Base-by-base conservation (phyloP, 2,329 filamentous ascomycete species). In the Sclerotinia subarctica region DNA sequence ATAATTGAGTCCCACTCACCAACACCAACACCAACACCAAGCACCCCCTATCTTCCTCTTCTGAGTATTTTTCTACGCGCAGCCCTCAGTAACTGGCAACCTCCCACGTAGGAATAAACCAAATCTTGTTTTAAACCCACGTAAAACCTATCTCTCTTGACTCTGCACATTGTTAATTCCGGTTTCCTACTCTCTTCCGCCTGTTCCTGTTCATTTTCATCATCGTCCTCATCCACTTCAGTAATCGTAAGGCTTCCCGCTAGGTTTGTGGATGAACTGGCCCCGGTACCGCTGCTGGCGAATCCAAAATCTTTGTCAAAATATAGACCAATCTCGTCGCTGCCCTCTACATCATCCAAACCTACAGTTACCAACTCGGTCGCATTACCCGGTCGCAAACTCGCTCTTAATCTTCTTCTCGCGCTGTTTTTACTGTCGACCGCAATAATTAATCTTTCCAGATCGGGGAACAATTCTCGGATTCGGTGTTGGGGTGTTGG, bases 361-460 rank as follows among this genome's bases (percentile, higher is more conserved):
- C 73, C 60, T 38, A 70, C 64, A 26, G 69, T 70, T 26, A 75
- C 64, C n/a, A 67, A 67, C 1, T 74, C 74, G 0, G 74, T 75
- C 52, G 75, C 73, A 60, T 74, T 72, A 2, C 75, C 75, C 4
- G 75, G 75, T 71, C 75, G 76, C 11, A 77, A 73, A 2, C 72
- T 74, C 17, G 74, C 75, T 6, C 75, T 69, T 44, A 77, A 74
- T 13, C 74, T 70, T 19, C 72, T 75, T 64, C 73, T 74, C 4
- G 74, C 74, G 58, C 70, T 71, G 17, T 69, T 70, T 11, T 73
- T 73, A 54, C 72, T 75, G 49, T 77, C 75, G 51, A 76, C 74
- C 26, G 75, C 75, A 51, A 77, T 74, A 42, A 72, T 73, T 17
- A 77, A 68, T 15, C 70, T 69, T 46, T 73, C 69, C 0, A 77